Percentiles rank a stretch among this genome's conserved stretches.
Evolutionary conservation across 2,329 filamentous ascomycete genomes (phyloP).

Genomic region (Fusarium oxysporum): DNA sequence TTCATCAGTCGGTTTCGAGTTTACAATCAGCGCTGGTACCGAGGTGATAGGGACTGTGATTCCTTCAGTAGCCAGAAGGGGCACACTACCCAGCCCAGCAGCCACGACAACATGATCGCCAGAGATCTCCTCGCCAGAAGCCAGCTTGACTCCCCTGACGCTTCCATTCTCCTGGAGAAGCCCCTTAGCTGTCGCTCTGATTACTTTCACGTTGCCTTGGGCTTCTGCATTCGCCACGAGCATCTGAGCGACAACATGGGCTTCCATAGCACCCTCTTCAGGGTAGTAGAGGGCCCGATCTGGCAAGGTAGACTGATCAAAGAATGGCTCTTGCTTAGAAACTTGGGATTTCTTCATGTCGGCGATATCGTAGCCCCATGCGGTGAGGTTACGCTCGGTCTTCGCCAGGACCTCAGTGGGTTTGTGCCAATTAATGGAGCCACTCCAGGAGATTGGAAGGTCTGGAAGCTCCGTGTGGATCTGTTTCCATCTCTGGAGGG

Average conservation of each 20-base stretch:
- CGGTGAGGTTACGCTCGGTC: not conserved
- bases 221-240: conserved; percentile 16
- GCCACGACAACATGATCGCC: conserved; percentile 24
- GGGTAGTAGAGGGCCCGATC: conserved; percentile 14
- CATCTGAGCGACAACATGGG: conserved; percentile 18
- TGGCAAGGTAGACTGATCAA: not conserved
- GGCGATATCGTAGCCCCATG: conserved; percentile 18
- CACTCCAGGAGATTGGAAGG: conserved; percentile 27
- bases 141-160: not conserved
- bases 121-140: not conserved
- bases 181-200: not conserved
- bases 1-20: conserved; percentile 6
- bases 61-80: conserved; percentile 6
- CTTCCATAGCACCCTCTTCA: conserved; percentile 29
- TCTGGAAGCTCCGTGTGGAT: conserved; percentile 11
- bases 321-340: not conserved
- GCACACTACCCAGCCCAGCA: conserved; percentile 18
- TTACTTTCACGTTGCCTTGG: not conserved
- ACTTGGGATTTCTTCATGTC: not conserved
- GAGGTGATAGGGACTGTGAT: not conserved
- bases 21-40: conserved; percentile 23
- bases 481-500: conserved; percentile 23
- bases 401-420: not conserved
- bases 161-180: not conserved
- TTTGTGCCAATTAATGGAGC: conserved; percentile 33